Evolutionary conservation across 2,329 filamentous ascomycete species (phyloP).

Genomic region (Apiospora aurea): DNA sequence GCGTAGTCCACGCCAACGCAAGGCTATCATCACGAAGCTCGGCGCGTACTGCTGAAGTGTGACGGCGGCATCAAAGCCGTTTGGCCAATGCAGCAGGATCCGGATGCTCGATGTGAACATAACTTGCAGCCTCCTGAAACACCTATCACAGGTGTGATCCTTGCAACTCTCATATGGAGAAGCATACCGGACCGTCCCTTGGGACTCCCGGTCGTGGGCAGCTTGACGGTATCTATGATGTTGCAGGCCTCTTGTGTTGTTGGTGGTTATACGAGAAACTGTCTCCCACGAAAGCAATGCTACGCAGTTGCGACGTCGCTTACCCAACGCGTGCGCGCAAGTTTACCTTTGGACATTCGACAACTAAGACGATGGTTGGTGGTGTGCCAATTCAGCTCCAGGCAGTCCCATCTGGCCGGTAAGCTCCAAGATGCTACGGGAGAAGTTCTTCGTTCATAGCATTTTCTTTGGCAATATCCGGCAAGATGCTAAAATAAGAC

Average conservation of each 20-base stretch:
- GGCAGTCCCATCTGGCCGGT: background rate
- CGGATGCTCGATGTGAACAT: background rate
- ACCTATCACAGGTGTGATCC: background rate
- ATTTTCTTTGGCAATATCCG: background rate
- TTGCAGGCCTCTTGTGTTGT: background rate
- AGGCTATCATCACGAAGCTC: background rate
- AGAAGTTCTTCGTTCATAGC: background rate
- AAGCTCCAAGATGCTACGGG: background rate
- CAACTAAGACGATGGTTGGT: background rate
- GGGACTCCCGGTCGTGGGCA: background rate
- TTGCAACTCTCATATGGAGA: conserved; percentile 13
- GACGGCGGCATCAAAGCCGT: background rate
- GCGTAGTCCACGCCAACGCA: background rate
- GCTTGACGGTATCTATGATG: background rate
- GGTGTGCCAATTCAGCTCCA: background rate
- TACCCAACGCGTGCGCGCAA: background rate
- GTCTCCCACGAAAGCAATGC: background rate
- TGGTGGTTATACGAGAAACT: background rate
- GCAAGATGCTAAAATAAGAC: background rate
- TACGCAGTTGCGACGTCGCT: background rate
- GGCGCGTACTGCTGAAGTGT: background rate
- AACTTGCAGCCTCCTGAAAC: conserved; percentile 13
- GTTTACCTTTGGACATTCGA: background rate
- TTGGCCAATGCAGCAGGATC: background rate
- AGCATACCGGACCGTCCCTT: conserved; percentile 6